Conservation (phyloP, 306 rosid species). For the Pyrus pyrifolia region DNA sequence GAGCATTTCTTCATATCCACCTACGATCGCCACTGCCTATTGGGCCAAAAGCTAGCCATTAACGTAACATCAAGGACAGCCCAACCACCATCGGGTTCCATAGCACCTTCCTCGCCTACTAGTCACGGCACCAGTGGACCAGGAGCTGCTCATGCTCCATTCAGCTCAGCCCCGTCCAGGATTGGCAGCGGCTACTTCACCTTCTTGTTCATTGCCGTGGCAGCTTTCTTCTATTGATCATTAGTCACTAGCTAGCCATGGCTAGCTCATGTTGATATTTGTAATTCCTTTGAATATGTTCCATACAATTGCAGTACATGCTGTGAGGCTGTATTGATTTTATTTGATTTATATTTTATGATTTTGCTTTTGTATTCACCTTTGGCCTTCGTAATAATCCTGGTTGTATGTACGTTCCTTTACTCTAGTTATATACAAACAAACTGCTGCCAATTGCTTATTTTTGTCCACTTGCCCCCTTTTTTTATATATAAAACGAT, state of each 20-base stretch:
- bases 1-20: constrained; percentile 51
- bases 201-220: constrained; percentile 17
- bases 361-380: neutral
- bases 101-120: neutral
- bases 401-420: neutral
- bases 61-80: constrained; percentile 29
- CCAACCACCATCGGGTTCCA: neutral
- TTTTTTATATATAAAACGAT: neutral
- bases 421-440: neutral
- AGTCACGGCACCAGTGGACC: neutral
- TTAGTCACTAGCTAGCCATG: neutral
- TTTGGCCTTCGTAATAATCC: neutral
- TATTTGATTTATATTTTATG: neutral
- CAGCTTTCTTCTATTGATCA: constrained; percentile 21
- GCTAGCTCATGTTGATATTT: neutral
- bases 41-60: constrained; percentile 47
- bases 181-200: constrained; percentile 14
- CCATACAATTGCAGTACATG: neutral
- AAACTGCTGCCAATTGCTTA: neutral
- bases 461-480: neutral
- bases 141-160: constrained; percentile 12
- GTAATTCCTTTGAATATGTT: neutral
- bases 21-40: constrained; percentile 26
- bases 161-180: constrained; percentile 22
- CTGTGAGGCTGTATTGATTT: neutral